A percentile compares a stretch with the other conserved stretches of the same genome.
These are phyloP conservation scores for Saccharomyces hybrid DNA, from an alignment of 1,139 yeast species.

Conservation along the genomic window DNA sequence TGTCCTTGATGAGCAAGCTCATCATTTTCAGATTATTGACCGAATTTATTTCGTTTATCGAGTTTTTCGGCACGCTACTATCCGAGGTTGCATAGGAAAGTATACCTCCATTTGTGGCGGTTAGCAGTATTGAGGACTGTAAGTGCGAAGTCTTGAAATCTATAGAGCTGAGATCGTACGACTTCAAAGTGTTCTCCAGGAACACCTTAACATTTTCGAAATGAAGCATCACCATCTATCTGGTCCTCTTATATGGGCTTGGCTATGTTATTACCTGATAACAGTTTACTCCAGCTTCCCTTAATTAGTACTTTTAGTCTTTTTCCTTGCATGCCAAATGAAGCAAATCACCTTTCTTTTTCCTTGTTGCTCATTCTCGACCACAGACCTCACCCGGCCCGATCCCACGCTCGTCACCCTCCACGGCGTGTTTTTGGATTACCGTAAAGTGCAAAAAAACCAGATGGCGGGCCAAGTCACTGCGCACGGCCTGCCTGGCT, in stretches of 20 bases:
- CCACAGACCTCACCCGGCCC: not conserved
- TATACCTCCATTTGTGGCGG: slow-evolving; percentile 25
- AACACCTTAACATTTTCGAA: slow-evolving; percentile 15
- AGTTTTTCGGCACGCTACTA: not conserved
- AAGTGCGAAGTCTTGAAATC: slow-evolving; percentile 13
- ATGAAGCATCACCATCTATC: slow-evolving; percentile 13
- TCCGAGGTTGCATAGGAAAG: slow-evolving; percentile 21
- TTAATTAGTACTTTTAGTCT: not conserved
- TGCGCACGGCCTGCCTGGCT: not conserved
- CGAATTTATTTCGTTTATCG: slow-evolving; percentile 11
- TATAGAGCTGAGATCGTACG: slow-evolving; percentile 8
- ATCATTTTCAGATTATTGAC: slow-evolving; percentile 28
- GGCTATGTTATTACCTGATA: not conserved
- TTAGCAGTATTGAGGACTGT: slow-evolving; percentile 23
- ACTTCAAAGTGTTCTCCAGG: slow-evolving; percentile 13
- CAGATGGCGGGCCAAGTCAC: not conserved
- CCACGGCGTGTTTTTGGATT: not conserved
- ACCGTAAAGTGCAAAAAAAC: not conserved
- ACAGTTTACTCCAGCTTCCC: not conserved
- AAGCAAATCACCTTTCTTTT: not conserved
- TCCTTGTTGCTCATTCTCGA: not conserved
- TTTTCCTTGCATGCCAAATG: not conserved
- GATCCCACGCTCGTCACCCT: not conserved
- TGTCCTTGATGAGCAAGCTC: slow-evolving; percentile 28
- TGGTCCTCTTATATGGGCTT: not conserved